Conservation (phyloP, 2,329 filamentous ascomycete species). For the Fulvia fulva region DNA sequence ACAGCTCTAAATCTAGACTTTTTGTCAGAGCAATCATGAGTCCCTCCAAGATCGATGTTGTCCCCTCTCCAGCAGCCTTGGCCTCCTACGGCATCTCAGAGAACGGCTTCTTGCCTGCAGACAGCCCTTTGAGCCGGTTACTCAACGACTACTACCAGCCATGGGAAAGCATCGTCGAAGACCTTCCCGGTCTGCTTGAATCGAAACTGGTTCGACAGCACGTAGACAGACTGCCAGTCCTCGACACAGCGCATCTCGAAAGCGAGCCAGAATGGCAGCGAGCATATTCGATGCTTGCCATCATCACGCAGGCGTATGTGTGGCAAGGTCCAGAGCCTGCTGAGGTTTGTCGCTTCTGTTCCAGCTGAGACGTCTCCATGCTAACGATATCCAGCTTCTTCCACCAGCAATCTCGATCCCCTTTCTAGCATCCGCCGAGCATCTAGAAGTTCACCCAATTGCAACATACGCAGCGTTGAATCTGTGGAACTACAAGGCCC, state of each 20-base stretch:
- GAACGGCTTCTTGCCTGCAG: constrained; percentile 78
- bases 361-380: not conserved
- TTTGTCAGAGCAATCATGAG: constrained; percentile 23
- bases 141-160: constrained; percentile 90
- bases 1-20: not conserved
- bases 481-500: constrained; percentile 92
- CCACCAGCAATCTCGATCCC: constrained; percentile 80
- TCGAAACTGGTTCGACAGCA: constrained; percentile 73
- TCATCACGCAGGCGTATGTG: constrained; percentile 79
- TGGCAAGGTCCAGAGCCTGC: constrained; percentile 75
- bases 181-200: constrained; percentile 77
- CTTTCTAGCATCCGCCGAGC: constrained; percentile 67
- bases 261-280: constrained; percentile 86
- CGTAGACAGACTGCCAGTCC: constrained; percentile 73
- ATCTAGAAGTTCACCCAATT: constrained; percentile 79
- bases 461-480: constrained; percentile 89
- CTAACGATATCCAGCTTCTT: constrained; percentile 47
- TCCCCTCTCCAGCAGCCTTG: constrained; percentile 21
- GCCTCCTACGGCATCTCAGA: constrained; percentile 24
- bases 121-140: constrained; percentile 70
- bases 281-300: constrained; percentile 72
- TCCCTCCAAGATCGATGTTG: constrained; percentile 22
- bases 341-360: constrained; percentile 37
- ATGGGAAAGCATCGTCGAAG: constrained; percentile 80
- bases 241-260: constrained; percentile 75